Evolutionary conservation across 1,284 basidiomycete species (phyloP).

Genomic region (Singerocomus inundabilis): DNA sequence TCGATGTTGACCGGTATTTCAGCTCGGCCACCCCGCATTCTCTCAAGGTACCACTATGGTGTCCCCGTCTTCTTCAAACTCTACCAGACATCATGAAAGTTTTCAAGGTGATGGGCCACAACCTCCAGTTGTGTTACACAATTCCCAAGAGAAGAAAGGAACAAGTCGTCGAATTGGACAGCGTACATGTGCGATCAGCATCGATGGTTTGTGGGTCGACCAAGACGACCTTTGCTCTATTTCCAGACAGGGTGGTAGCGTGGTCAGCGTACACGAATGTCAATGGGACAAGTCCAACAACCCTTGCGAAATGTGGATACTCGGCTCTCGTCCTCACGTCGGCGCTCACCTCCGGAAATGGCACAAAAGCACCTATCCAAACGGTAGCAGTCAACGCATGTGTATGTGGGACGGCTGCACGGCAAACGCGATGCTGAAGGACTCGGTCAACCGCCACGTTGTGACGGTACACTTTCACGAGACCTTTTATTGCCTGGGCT

Average conservation of each 20-base stretch:
- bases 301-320: constrained; percentile 17
- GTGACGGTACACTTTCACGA: constrained; percentile 11
- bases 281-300: constrained; percentile 2
- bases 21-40: too few species aligned
- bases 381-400: background rate
- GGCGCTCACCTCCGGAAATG: constrained; percentile 13
- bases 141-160: too few species aligned
- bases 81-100: too few species aligned
- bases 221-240: constrained; percentile 1
- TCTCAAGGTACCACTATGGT: too few species aligned
- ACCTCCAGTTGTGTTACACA: too few species aligned
- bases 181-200: background rate
- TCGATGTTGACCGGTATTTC: too few species aligned
- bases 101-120: too few species aligned
- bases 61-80: too few species aligned
- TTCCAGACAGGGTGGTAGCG: background rate
- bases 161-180: too few species aligned
- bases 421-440: constrained; percentile 3
- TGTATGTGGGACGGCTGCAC: constrained; percentile 4
- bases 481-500: constrained; percentile 6
- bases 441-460: constrained; percentile 12
- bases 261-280: constrained; percentile 11
- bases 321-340: background rate
- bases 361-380: background rate
- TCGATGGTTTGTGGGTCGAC: constrained; percentile 6